phyloP scores from a whole-genome alignment of 1,284 basidiomycete species.

The Ganoderma leucocontextum region DNA sequence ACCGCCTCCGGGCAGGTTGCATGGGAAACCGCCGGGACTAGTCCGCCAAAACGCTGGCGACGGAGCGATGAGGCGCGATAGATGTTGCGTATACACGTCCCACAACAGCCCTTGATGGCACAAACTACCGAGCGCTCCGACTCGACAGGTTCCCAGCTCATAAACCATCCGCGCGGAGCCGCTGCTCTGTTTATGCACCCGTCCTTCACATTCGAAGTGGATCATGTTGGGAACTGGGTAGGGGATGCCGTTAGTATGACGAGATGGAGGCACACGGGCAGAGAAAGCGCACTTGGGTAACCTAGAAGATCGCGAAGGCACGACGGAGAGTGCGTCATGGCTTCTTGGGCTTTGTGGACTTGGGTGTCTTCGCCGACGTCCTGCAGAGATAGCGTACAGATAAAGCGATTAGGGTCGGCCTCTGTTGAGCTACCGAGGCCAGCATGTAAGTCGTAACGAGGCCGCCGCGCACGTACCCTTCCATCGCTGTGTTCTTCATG shows the following conservation, averaged over 20 bases:
- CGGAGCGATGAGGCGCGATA: constrained; percentile 5
- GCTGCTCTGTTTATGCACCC: constrained; percentile 4
- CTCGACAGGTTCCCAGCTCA: constrained; percentile 1
- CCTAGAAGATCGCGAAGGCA: background rate
- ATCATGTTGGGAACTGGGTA: constrained; percentile 1
- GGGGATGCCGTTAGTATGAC: constrained; percentile 5
- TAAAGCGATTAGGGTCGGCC: background rate
- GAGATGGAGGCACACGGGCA: background rate
- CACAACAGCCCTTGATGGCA: background rate
- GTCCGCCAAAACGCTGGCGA: constrained; percentile 1
- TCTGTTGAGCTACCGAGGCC: constrained; percentile 6
- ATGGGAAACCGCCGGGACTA: constrained; percentile 8
- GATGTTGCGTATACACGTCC: constrained; percentile 5
- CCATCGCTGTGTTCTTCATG: constrained; percentile 73
- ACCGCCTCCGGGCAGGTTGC: constrained; percentile 10
- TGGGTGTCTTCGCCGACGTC: constrained; percentile 31
- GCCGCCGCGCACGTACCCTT: constrained; percentile 51
- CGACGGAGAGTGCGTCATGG: constrained; percentile 21
- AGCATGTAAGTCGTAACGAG: constrained; percentile 3
- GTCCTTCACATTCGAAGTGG: constrained; percentile 7
- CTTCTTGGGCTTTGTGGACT: constrained; percentile 32
- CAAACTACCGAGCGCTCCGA: constrained; percentile 3
- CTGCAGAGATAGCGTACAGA: constrained; percentile 17
- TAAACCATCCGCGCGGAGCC: constrained; percentile 8
- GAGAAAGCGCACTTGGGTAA: constrained; percentile 21